phyloP scores from a whole-genome alignment of 768 basidiomycete genomes.

The Obba rivulosa region DNA sequence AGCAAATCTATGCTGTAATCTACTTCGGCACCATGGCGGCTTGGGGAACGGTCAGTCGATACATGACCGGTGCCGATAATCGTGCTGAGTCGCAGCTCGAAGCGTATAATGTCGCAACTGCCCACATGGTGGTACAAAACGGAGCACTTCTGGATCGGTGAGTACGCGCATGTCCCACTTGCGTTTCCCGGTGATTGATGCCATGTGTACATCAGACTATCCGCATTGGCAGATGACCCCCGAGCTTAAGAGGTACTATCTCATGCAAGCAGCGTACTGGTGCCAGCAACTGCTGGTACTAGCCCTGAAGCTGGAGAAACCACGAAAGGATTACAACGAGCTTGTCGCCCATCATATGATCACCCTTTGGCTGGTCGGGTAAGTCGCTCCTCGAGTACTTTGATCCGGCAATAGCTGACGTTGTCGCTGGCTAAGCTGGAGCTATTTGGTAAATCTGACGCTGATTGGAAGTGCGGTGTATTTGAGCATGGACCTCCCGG shows the following conservation, averaged over 20 bases:
- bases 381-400: slow-evolving; percentile 19
- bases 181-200: too few species aligned
- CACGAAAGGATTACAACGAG: slow-evolving; percentile 86
- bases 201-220: slow-evolving; percentile 63
- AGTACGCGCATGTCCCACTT: too few species aligned
- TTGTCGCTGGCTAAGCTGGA: slow-evolving; percentile 52
- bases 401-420: background rate
- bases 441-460: slow-evolving; percentile 75
- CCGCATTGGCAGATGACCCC: slow-evolving; percentile 87
- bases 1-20: slow-evolving; percentile 82
- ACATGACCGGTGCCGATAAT: background rate
- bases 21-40: slow-evolving; percentile 71
- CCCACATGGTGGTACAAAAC: slow-evolving; percentile 87
- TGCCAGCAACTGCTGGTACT: slow-evolving; percentile 88
- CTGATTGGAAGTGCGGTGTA: slow-evolving; percentile 88
- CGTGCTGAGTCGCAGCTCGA: background rate
- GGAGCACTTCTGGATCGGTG: slow-evolving; percentile 80
- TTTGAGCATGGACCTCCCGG: slow-evolving; percentile 96
- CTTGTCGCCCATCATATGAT: slow-evolving; percentile 89
- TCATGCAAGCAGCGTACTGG: slow-evolving; percentile 94
- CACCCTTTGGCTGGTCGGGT: slow-evolving; percentile 93
- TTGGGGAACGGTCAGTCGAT: slow-evolving; percentile 70
- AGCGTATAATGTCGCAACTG: slow-evolving; percentile 80
- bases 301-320: slow-evolving; percentile 83
- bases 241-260: slow-evolving; percentile 86